These are phyloP conservation scores for Elsinoe australis DNA, from an alignment of 2,329 filamentous ascomycete genomes.

Conservation along the genomic window DNA sequence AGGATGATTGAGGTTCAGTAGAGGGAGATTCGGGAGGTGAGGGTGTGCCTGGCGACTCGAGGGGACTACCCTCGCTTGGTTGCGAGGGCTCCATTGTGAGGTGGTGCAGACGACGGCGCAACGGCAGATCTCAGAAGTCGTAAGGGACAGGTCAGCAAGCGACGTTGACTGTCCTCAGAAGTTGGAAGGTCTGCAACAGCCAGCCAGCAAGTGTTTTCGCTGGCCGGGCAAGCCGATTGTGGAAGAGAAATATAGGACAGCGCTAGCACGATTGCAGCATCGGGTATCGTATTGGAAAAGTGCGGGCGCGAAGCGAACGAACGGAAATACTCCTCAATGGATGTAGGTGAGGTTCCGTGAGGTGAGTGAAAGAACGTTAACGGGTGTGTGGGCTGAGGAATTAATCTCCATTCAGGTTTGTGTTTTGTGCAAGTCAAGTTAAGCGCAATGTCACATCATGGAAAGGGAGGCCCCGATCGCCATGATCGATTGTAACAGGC, in stretches of 20 bases:
- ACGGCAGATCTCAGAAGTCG: background rate
- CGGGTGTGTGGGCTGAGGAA: background rate
- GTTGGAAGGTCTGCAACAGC: background rate
- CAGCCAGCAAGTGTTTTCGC: background rate
- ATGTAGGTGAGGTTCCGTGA: too few species aligned
- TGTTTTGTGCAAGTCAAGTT: background rate
- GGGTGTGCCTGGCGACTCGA: slow-evolving; percentile 16
- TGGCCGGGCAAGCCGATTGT: background rate
- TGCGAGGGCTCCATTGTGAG: slow-evolving; percentile 14
- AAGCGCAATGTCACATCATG: too few species aligned
- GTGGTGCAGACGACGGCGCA: background rate
- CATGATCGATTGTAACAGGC: slow-evolving; percentile 10
- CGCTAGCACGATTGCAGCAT: slow-evolving; percentile 4
- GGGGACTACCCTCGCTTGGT: slow-evolving; percentile 12
- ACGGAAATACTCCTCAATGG: too few species aligned
- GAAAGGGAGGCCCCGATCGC: slow-evolving; percentile 10
- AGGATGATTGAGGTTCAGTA: slow-evolving; percentile 8
- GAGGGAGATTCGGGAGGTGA: slow-evolving; percentile 17
- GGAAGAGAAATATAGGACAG: background rate
- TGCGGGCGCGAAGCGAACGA: background rate
- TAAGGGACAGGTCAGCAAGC: background rate
- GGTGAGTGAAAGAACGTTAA: background rate
- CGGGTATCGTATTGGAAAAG: background rate
- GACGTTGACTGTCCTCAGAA: background rate
- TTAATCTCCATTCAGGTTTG: background rate